These are phyloP conservation scores for Tolypocladium guangdongense DNA, from an alignment of 2,329 filamentous ascomycete genomes.

Conservation along the genomic window DNA sequence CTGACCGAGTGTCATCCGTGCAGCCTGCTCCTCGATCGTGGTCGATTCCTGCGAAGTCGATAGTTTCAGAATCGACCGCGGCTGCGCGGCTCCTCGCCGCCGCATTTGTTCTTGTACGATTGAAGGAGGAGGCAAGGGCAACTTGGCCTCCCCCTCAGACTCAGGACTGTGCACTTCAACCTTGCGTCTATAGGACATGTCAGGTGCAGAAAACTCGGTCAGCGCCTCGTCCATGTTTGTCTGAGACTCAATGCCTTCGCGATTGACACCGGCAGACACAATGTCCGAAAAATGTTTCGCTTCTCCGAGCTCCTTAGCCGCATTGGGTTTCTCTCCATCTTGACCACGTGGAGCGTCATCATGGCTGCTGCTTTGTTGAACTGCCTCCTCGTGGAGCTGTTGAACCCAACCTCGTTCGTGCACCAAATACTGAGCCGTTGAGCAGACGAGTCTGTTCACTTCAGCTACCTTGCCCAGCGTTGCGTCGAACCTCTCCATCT, in stretches of 20 bases:
- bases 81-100: conserved; percentile 17
- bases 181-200: conserved; percentile 11
- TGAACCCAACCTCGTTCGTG: conserved; percentile 19
- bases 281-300: background rate
- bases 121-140: conserved; percentile 17
- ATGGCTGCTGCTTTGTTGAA: background rate
- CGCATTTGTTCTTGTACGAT: conserved; percentile 24
- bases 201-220: background rate
- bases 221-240: background rate
- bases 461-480: conserved; percentile 15
- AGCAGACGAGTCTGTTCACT: conserved; percentile 15
- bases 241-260: background rate
- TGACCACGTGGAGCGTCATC: background rate
- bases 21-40: background rate
- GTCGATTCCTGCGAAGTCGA: conserved; percentile 5
- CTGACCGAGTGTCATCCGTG: conserved; percentile 6
- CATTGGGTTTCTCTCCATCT: background rate
- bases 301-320: background rate
- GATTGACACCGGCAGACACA: background rate
- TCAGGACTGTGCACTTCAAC: conserved; percentile 22
- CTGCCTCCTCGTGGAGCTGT: conserved; percentile 7
- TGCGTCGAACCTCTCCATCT: conserved; percentile 12
- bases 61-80: conserved; percentile 24
- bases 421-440: conserved; percentile 16
- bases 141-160: conserved; percentile 7